A percentile compares a stretch with the other conserved stretches of the same genome.
Conservation (phyloP, 495 filamentous ascomycete species). For the Penicillium coprophilum region DNA sequence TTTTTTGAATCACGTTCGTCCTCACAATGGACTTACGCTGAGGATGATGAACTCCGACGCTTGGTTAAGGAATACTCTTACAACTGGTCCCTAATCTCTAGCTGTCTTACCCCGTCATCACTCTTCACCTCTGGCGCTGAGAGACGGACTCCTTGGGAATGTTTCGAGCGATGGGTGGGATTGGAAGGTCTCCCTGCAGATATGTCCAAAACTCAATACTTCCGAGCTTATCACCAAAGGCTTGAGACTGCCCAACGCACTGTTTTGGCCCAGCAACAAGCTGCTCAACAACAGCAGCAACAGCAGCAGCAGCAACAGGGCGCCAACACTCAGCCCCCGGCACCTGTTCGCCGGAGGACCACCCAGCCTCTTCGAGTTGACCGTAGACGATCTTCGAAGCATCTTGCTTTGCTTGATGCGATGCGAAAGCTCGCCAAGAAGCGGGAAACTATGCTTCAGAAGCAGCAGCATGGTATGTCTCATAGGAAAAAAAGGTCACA, state of each 20-base stretch:
- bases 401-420: conserved; percentile 84
- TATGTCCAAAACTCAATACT: conserved; percentile 91
- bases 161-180: conserved; percentile 92
- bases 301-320: conserved; percentile 54
- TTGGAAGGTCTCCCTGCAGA: conserved; percentile 86
- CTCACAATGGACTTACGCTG: conserved; percentile 86
- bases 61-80: conserved; percentile 90
- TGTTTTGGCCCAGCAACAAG: conserved; percentile 59
- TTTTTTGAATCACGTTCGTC: conserved; percentile 85
- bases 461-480: conserved; percentile 73
- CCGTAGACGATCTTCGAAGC: conserved; percentile 76
- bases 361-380: conserved; percentile 79
- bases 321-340: conserved; percentile 54
- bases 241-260: conserved; percentile 77
- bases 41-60: conserved; percentile 83
- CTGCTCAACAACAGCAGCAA: conserved; percentile 55
- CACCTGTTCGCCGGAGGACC: conserved; percentile 62
- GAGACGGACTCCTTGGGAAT: conserved; percentile 95
- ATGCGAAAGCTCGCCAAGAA: conserved; percentile 97
- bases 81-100: conserved; percentile 93
- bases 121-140: conserved; percentile 79
- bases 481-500: neutral
- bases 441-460: conserved; percentile 77
- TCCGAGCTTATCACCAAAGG: conserved; percentile 75
- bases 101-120: conserved; percentile 70